Base-by-base conservation (phyloP, 495 filamentous ascomycete genomes). In the Penicillium odoratum region DNA sequence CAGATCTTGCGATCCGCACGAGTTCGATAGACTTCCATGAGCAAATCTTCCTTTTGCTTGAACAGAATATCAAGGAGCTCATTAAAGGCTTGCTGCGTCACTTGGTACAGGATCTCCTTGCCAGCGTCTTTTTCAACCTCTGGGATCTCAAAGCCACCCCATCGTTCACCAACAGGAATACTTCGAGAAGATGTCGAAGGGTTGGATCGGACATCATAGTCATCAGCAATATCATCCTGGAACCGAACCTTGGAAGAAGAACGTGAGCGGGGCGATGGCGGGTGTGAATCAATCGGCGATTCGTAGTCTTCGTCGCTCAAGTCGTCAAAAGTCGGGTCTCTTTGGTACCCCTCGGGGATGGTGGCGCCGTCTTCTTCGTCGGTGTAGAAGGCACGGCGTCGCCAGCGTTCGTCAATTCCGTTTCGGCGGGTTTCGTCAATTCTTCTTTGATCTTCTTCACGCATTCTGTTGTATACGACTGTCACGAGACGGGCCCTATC, bases 51-150 rank as follows among this genome's bases (percentile, higher is more conserved):
- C 58, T 88, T 88, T 26, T 78, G 77, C 61, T 86, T 86, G 76
- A 98, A 98, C 0, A 98, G 76, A 9, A 85, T 77, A 67, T 97
- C 90, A 5, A 98, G 82, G 4, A 98, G 76, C 69, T 98, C 92
- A 65, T 97, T 97, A 70, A 96, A 88, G 1, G 89, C 91, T 65
- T 96, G 87, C 64, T 96, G 91, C 0, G 88, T 90, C 16, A 93
- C 85, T 66, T 96, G 90, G 64, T 94, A 97, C 7, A 98, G 76
- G 15, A 96, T 84, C 64, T 98, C 94, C 60, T 89, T 91, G 31
- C 91, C 91, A 7, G 88, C 83, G 65, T 96, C 92, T 60, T 77
- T 80, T 63, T 96, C 93, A 15, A 85, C 85, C 49, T 91, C 88
- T 8, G 90, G 88, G 11, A 91, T 87, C 59, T 92, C 90, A 64